Percentiles rank a stretch among this genome's conserved stretches.
Evolutionary conservation across 176 grass and related monocot genomes (phyloP).

Genomic region (Cymbopogon citratus): DNA sequence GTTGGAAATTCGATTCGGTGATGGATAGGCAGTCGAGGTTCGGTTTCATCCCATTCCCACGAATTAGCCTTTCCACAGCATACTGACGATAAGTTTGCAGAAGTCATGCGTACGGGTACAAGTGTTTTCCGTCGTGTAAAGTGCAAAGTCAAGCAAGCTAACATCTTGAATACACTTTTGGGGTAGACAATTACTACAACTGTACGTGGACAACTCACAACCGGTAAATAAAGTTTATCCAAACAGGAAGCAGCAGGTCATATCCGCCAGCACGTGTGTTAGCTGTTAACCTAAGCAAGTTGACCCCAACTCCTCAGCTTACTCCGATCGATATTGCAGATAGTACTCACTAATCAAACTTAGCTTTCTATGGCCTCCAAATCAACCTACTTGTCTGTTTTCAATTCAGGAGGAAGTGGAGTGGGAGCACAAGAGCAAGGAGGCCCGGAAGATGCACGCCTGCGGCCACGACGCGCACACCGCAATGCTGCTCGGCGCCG

Average conservation of each 20-base stretch:
- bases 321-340: background rate
- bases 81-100: background rate
- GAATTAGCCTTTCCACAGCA: background rate
- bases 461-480: constrained; percentile 91
- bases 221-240: background rate
- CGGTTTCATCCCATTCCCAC: background rate
- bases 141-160: background rate
- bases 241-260: background rate
- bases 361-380: background rate
- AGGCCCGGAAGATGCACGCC: constrained; percentile 70
- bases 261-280: background rate
- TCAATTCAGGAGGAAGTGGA: constrained; percentile 68
- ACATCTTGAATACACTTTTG: background rate
- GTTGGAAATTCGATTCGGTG: background rate
- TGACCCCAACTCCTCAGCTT: background rate
- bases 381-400: background rate
- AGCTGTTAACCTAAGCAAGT: background rate
- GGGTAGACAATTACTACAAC: background rate
- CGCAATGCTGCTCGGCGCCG: constrained; percentile 72
- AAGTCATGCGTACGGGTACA: background rate
- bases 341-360: background rate
- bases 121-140: background rate
- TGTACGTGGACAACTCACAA: background rate
- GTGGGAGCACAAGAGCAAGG: constrained; percentile 89
- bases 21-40: background rate